A percentile compares a stretch with the other conserved stretches of the same genome.
These are phyloP conservation scores for Cladosporium phlei DNA, from an alignment of 2,329 filamentous ascomycete genomes.

Conservation along the genomic window DNA sequence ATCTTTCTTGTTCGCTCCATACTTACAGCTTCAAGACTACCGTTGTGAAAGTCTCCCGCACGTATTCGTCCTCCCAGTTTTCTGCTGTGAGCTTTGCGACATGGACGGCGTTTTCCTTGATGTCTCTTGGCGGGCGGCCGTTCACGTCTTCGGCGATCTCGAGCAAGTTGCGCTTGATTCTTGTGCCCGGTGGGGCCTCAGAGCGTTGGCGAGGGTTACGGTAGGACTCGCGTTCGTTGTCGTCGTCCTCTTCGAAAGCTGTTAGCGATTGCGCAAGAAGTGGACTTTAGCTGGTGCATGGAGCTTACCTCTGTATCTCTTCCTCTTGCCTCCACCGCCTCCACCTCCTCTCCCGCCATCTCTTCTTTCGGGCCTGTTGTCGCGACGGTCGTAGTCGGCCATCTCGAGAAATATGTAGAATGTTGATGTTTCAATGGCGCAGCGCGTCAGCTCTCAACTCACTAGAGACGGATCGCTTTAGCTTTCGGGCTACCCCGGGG, in stretches of 20 bases:
- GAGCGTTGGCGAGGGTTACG: conserved; percentile 69
- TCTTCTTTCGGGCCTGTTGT: conserved; percentile 2
- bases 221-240: conserved; percentile 69
- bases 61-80: conserved; percentile 77
- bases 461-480: no score
- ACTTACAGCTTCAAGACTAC: conserved; percentile 68
- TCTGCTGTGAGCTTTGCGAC: conserved; percentile 75
- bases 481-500: no score
- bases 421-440: conserved; percentile 1
- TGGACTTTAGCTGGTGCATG: neutral
- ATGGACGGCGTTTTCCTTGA: conserved; percentile 51
- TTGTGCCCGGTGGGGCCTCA: conserved; percentile 59
- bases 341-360: conserved; percentile 1
- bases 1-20: neutral
- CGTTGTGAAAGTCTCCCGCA: conserved; percentile 67
- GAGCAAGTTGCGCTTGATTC: conserved; percentile 72
- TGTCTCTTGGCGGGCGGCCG: conserved; percentile 71
- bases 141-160: conserved; percentile 70
- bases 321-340: conserved; percentile 7
- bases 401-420: neutral
- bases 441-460: no score
- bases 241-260: conserved; percentile 61
- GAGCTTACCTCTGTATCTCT: conserved; percentile 9
- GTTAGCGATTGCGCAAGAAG: neutral
- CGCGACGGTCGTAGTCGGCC: conserved; percentile 13